Base-by-base conservation (phyloP, 176 grass and related monocot species). In the Avena eriantha region DNA sequence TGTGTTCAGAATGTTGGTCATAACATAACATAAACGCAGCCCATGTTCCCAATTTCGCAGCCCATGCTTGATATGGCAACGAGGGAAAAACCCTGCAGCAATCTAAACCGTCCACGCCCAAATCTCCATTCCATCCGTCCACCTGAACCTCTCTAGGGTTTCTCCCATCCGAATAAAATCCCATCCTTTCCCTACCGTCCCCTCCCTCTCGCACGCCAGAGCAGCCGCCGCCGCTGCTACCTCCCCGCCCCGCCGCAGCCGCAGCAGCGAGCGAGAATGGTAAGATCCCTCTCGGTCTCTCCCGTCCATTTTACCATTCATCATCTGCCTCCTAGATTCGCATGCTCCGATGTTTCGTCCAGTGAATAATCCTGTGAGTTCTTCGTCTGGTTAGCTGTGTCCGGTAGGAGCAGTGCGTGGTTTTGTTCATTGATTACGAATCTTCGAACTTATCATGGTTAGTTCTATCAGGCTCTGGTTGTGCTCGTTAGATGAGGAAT, bases 181-280 rank as follows among this genome's bases (percentile, higher is more conserved):
- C 35, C 67, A 21, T 41, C 67, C 34, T 18, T 70, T 43, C 67
- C 67, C 18, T n/a, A 68, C 35, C 68, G 3, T 41, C 68, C 18
- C 18, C 18, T 43, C 8, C 68, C 68, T 70, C 68, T 70, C 68
- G 35, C 18, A 43, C 68, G 35, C 68, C 35, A 70, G 35, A 70
- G 68, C 35, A 70, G 68, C 65, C 65, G 65, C 68, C 68, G 68
- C 35, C 68, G 67, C 34, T 19, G 67, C 68, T 43, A 21, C 68
- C 68, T 4, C 35, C 68, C 35, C 34, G 14, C 66, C 67, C 66
- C 67, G 33, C 33, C 31, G 66, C 61, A 29, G 60, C 35, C 17
- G 67, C 35, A 11, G 68, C 35, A n/a, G 68, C 68, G 34, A 70
- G 35, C 35, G 68, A 70, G 68, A 70, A 70, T 70, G 68, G 68